Evolutionary conservation across 306 rosid species (phyloP).

Genomic region (Adenanthera pavonina): DNA sequence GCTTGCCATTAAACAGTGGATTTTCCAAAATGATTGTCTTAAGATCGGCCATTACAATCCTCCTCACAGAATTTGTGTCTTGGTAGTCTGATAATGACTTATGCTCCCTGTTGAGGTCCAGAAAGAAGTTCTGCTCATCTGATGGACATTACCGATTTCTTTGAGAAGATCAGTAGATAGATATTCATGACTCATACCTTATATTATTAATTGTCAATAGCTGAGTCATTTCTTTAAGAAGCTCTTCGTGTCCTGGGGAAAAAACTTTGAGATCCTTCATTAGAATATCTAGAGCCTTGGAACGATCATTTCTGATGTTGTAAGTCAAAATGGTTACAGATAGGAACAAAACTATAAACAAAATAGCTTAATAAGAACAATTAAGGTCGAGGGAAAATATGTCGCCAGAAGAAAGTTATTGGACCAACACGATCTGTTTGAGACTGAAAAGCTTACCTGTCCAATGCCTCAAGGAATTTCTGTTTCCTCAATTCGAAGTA

Average conservation of each 20-base stretch:
- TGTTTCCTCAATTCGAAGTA: slow-evolving; percentile 54
- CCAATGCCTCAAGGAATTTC: slow-evolving; percentile 55
- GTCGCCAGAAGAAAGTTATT: not conserved
- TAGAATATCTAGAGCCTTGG: slow-evolving; percentile 41
- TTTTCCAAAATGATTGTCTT: slow-evolving; percentile 34
- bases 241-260: not conserved
- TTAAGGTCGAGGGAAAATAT: not conserved
- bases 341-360: not conserved
- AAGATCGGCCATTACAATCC: not conserved
- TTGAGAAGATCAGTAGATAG: slow-evolving; percentile 18
- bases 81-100: slow-evolving; percentile 24
- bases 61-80: slow-evolving; percentile 39
- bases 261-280: slow-evolving; percentile 41
- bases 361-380: slow-evolving; percentile 5
- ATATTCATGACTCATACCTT: slow-evolving; percentile 36
- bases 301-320: slow-evolving; percentile 35
- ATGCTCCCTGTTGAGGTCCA: slow-evolving; percentile 33
- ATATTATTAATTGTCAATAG: slow-evolving; percentile 31
- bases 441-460: slow-evolving; percentile 36
- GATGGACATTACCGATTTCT: not conserved
- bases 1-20: slow-evolving; percentile 31
- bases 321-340: slow-evolving; percentile 1
- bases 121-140: not conserved
- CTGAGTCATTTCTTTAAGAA: slow-evolving; percentile 25
- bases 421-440: too few species aligned